Evolutionary conservation across 2,329 filamentous ascomycete species (phyloP), one percentile per base, ranked within the genome.

Genomic region (Pseudogymnoascus sp.): DNA sequence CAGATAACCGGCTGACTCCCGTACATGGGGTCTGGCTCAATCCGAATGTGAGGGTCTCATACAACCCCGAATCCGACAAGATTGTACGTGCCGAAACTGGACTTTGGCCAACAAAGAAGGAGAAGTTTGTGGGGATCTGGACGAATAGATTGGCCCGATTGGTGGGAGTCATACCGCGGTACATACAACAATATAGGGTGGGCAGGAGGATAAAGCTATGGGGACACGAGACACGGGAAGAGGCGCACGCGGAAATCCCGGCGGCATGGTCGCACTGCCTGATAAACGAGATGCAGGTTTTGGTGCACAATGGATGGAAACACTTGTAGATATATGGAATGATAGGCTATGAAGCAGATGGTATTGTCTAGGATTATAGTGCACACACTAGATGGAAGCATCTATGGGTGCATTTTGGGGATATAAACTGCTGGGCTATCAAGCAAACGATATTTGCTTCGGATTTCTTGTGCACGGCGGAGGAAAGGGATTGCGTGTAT

Each of bases 21-120:
- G 60, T 66, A 43, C 66, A 76, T 60, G 84, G 87, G 58, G 82
- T 90, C 5, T 90, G 78, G 71, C 69, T 90, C 38, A 91, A 91
- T 70, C 86, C 87, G 1, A 79, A 80, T 11, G 87, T 90, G 9
- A 78, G 86, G 7, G 87, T 90, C 4, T 85, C 80, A 2, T 90
- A 90, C 69, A 83, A 77, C 64, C 70, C 72, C 2, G 62, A 71
- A 0, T 82, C 82, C 1, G 87, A 86, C 68, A 71, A 75, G 9
- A 71, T 73, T 14, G 78, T 82, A 3, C 77, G 81, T 57, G 72
- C 74, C 0, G 20, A 60, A 50, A 64, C 64, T 4, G 68, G 69
- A 36, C 20, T 22, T 18, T 70, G 68, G 68, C 64, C 66, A 2
- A 58, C 63, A 8, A 62, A 65, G 30, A 69, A 74, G 59, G 72